phyloP scores from a whole-genome alignment of 352 stramenopile genomes.

The Phytopythium oedochilum region DNA sequence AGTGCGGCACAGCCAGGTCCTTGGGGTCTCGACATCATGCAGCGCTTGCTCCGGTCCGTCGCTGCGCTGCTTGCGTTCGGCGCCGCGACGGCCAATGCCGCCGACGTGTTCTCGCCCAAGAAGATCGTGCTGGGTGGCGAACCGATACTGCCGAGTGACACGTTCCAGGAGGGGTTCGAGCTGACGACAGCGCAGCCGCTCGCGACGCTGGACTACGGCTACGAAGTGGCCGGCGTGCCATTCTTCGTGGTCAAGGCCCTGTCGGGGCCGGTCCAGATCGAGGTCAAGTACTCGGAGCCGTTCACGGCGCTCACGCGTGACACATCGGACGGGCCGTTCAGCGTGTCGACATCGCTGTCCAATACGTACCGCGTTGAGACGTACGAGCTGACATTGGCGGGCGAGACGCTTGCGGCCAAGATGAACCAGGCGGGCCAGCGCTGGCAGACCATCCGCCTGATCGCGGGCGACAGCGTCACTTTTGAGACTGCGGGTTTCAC shows the following conservation, averaged over 20 bases:
- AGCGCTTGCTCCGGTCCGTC: not conserved
- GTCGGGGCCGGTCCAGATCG: constrained; percentile 18
- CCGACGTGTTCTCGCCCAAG: constrained; percentile 22
- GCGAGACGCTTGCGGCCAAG: constrained; percentile 16
- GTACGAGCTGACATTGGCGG: constrained; percentile 15
- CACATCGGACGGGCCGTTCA: constrained; percentile 19
- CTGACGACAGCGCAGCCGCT: constrained; percentile 12
- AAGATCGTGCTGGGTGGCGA: constrained; percentile 14
- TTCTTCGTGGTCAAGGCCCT: constrained; percentile 21
- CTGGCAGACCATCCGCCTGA: constrained; percentile 22
- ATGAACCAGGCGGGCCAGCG: constrained; percentile 19
- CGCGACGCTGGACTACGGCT: constrained; percentile 24
- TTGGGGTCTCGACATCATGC: not conserved
- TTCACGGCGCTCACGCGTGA: constrained; percentile 17
- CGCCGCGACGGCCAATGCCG: constrained; percentile 7
- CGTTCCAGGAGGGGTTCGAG: constrained; percentile 14
- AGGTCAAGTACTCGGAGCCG: constrained; percentile 29
- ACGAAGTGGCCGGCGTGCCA: constrained; percentile 22
- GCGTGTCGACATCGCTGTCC: constrained; percentile 14
- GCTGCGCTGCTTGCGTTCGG: not conserved
- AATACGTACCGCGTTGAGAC: constrained; percentile 26
- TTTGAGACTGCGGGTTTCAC: constrained; percentile 23
- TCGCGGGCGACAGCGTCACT: constrained; percentile 17
- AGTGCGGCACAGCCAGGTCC: not conserved
- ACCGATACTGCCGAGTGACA: constrained; percentile 9